phyloP scores from a whole-genome alignment of 2,329 filamentous ascomycete species.

The Fusarium sp. region DNA sequence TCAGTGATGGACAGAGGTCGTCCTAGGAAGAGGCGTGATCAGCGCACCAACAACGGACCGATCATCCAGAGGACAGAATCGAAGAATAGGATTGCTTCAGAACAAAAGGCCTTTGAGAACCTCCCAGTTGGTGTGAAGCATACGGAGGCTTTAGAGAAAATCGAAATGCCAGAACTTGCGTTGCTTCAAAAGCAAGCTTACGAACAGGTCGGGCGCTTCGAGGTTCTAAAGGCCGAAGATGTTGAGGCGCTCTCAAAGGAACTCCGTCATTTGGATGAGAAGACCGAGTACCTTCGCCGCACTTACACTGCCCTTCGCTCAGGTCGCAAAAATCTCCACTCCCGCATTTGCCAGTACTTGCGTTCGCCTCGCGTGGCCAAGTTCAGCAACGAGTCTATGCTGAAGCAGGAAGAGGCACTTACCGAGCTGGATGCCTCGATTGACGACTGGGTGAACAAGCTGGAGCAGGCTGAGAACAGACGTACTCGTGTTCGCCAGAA shows the following conservation, averaged over 20 bases:
- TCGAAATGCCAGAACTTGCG: conserved; percentile 59
- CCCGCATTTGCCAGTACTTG: conserved; percentile 79
- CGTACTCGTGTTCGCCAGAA: conserved; percentile 79
- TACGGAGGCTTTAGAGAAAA: conserved; percentile 57
- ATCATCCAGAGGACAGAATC: conserved; percentile 51
- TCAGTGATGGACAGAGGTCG: conserved; percentile 68
- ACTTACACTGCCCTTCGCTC: conserved; percentile 78
- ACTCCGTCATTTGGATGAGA: conserved; percentile 77
- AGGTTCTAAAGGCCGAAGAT: conserved; percentile 68
- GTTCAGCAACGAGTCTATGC: conserved; percentile 77
- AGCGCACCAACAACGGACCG: conserved; percentile 48
- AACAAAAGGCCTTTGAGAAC: conserved; percentile 66
- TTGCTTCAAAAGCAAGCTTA: conserved; percentile 67
- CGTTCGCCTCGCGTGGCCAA: conserved; percentile 74
- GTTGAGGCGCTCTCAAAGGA: conserved; percentile 75
- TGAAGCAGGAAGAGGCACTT: conserved; percentile 82
- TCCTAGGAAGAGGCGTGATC: conserved; percentile 62
- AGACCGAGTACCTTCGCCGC: conserved; percentile 78
- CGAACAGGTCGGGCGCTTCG: conserved; percentile 69
- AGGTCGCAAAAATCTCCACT: conserved; percentile 79
- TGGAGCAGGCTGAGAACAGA: conserved; percentile 82
- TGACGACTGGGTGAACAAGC: conserved; percentile 80
- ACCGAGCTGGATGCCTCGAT: conserved; percentile 80
- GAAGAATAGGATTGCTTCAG: conserved; percentile 58
- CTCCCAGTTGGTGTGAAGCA: conserved; percentile 67